Conservation (phyloP, 129 eudicot genomes). For the Arctium minus region DNA sequence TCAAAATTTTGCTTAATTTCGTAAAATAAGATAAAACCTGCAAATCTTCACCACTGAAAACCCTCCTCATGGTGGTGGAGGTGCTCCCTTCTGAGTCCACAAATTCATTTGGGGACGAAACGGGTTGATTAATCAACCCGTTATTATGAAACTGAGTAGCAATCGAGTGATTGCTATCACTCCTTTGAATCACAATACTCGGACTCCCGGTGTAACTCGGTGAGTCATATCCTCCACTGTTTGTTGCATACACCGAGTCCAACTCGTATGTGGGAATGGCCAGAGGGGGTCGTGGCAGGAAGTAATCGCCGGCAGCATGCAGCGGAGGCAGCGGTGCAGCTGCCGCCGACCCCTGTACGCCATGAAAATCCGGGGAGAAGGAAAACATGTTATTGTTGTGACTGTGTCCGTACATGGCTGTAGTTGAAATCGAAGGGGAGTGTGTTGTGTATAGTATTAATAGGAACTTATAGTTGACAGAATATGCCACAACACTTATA, state of each 20-base stretch:
- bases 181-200: constrained; percentile 17
- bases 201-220: constrained; percentile 27
- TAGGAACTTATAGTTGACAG: neutral
- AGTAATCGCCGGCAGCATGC: constrained; percentile 5
- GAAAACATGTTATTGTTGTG: constrained; percentile 20
- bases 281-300: constrained; percentile 10
- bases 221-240: constrained; percentile 33
- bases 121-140: constrained; percentile 11
- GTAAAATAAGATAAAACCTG: constrained; percentile 20
- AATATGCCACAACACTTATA: constrained; percentile 19
- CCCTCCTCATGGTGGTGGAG: constrained; percentile 26
- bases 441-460: constrained; percentile 23
- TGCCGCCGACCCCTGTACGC: neutral
- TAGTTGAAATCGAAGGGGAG: neutral
- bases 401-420: constrained; percentile 33
- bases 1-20: neutral
- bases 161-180: constrained; percentile 25
- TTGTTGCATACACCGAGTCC: constrained; percentile 33
- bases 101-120: constrained; percentile 28
- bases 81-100: constrained; percentile 25
- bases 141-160: constrained; percentile 27
- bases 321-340: neutral
- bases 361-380: constrained; percentile 20
- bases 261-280: constrained; percentile 29
- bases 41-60: constrained; percentile 29